A percentile compares a stretch with the other conserved stretches of the same genome.
phyloP scores from a whole-genome alignment of 2,329 filamentous ascomycete species.

The Colletotrichum zoysiae region DNA sequence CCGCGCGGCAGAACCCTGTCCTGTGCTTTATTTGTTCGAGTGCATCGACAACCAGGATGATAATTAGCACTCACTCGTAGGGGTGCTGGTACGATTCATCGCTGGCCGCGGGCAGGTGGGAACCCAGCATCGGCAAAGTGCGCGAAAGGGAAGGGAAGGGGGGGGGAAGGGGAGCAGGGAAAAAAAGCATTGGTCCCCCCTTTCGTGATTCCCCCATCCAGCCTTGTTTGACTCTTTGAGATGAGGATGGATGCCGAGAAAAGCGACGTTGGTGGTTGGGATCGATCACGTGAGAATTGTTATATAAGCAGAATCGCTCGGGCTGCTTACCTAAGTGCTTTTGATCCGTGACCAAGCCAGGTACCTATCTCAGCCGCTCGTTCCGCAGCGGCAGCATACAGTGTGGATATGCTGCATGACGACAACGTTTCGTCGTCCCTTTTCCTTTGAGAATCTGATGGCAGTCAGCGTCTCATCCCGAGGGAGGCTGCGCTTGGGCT shows the following conservation, averaged over 20 bases:
- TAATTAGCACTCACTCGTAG: constrained; percentile 1
- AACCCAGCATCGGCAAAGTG: constrained; percentile 24
- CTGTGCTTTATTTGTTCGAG: background rate
- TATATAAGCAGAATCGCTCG: constrained; percentile 19
- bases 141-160: background rate
- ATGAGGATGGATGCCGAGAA: constrained; percentile 38
- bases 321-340: background rate
- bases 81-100: constrained; percentile 24
- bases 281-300: background rate
- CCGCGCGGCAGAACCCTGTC: background rate
- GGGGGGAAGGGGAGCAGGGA: background rate
- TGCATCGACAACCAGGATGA: constrained; percentile 21
- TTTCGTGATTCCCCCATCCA: constrained; percentile 32
- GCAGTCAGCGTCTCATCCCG: constrained; percentile 3
- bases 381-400: constrained; percentile 12
- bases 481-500: background rate
- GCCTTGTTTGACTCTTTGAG: constrained; percentile 35
- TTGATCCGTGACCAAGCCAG: no score
- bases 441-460: constrained; percentile 13
- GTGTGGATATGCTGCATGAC: constrained; percentile 20
- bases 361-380: background rate
- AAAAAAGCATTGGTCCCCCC: constrained; percentile 39
- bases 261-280: constrained; percentile 35
- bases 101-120: constrained; percentile 25
- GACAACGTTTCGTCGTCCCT: constrained; percentile 22